Evolutionary conservation across 2,329 filamentous ascomycete genomes (phyloP).

Genomic region (Aspergillus felis): DNA sequence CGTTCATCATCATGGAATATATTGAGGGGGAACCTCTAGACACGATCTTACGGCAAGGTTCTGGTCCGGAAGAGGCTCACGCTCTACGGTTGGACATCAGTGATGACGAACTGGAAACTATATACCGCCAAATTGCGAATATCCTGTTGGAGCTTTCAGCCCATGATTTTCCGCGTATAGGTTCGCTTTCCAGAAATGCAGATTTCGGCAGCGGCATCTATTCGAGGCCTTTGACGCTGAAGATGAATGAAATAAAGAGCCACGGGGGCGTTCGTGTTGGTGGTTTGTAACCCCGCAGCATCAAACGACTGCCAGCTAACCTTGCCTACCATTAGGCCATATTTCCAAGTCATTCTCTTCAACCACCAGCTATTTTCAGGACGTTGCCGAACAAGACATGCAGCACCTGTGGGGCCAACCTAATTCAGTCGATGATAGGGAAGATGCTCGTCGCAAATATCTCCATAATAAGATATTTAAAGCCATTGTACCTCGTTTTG

Average conservation of each 20-base stretch:
- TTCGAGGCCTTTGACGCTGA: neutral
- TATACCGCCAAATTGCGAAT: neutral
- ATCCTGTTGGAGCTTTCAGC: neutral
- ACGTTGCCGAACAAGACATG: conserved; percentile 3
- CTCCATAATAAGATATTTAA: neutral
- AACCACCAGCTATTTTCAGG: conserved; percentile 2
- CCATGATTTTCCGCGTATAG: neutral
- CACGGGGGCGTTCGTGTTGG: neutral
- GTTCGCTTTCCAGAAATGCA: neutral
- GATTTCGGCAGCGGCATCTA: neutral
- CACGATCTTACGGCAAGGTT: conserved; percentile 1
- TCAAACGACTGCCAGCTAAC: neutral
- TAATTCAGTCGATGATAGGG: conserved; percentile 3
- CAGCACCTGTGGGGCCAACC: conserved; percentile 1
- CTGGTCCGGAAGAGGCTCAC: neutral
- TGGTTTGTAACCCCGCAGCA: neutral
- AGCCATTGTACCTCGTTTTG: neutral
- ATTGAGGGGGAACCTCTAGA: conserved; percentile 5
- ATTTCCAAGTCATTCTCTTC: conserved; percentile 1
- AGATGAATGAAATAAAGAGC: neutral
- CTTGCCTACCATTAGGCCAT: neutral
- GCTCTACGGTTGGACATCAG: neutral
- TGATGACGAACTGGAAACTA: neutral
- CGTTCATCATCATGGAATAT: conserved; percentile 7
- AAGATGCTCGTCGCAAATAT: conserved; percentile 1